Evolutionary conservation across 2,329 filamentous ascomycete genomes (phyloP).

Genomic region (Talaromyces sp.): DNA sequence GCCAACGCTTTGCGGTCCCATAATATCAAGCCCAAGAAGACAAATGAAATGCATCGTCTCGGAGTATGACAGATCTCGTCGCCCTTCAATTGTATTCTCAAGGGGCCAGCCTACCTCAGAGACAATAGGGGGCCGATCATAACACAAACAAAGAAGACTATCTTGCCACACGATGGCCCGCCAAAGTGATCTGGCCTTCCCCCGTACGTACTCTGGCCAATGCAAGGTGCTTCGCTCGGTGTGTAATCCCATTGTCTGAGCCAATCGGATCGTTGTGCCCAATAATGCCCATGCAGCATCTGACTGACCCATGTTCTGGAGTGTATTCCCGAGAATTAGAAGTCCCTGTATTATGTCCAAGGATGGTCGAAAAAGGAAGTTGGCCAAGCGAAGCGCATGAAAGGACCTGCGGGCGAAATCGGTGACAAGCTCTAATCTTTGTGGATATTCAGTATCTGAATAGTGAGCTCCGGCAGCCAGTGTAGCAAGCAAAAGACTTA

Average conservation of each 20-base stretch:
- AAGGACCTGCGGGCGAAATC: slow-evolving; percentile 35
- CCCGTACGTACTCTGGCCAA: slow-evolving; percentile 27
- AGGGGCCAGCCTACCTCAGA: slow-evolving; percentile 28
- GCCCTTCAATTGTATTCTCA: slow-evolving; percentile 15
- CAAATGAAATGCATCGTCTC: slow-evolving; percentile 35
- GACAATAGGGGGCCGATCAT: slow-evolving; percentile 37
- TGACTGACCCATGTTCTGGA: slow-evolving; percentile 37
- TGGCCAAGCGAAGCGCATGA: slow-evolving; percentile 60
- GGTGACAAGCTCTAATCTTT: slow-evolving; percentile 27
- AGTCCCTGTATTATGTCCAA: slow-evolving; percentile 60
- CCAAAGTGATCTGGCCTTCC: slow-evolving; percentile 31
- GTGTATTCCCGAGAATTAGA: slow-evolving; percentile 57
- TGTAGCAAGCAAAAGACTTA: slow-evolving; percentile 33
- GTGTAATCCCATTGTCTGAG: slow-evolving; percentile 38
- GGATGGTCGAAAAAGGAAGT: slow-evolving; percentile 60
- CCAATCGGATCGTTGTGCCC: slow-evolving; percentile 35
- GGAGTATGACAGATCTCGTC: slow-evolving; percentile 24
- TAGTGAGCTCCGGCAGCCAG: slow-evolving; percentile 36
- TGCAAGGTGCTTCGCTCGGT: slow-evolving; percentile 39
- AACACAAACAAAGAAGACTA: slow-evolving; percentile 37
- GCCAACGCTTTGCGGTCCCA: slow-evolving; percentile 48
- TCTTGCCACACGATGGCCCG: slow-evolving; percentile 40
- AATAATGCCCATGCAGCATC: slow-evolving; percentile 36
- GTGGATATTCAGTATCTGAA: slow-evolving; percentile 31
- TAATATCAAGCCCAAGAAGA: slow-evolving; percentile 31